Evolutionary conservation across 768 basidiomycete species (phyloP).

Genomic region (Mycena sanguinolenta): DNA sequence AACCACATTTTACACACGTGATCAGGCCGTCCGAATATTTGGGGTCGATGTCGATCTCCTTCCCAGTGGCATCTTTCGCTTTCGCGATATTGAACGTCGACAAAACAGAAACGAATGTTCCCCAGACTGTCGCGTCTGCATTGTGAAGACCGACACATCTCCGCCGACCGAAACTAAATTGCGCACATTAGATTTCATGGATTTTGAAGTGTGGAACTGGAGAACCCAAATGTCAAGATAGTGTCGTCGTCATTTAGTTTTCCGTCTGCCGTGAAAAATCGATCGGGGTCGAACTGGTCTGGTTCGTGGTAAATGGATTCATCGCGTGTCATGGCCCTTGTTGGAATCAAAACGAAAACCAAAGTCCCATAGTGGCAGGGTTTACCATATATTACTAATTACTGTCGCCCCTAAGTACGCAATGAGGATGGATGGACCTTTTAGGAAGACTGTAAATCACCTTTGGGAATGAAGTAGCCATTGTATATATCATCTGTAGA

Average conservation of each 20-base stretch:
- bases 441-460: constrained; percentile 11
- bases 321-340: constrained; percentile 42
- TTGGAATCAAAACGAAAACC: background rate
- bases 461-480: constrained; percentile 46
- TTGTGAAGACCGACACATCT: no score
- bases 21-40: no score
- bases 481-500: constrained; percentile 46
- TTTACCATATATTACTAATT: no score
- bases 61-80: no score
- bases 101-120: no score
- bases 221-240: constrained; percentile 2
- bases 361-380: background rate
- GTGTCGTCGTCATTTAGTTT: background rate
- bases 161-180: constrained; percentile 60
- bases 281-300: constrained; percentile 43
- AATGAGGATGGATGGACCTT: background rate
- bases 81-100: no score
- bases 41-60: no score
- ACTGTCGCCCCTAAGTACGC: no score
- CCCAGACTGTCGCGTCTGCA: no score
- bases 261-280: constrained; percentile 40
- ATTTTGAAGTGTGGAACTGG: background rate
- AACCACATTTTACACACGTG: no score
- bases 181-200: constrained; percentile 38
- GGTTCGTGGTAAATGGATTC: constrained; percentile 43